Percentiles rank a stretch among this genome's conserved stretches.
Conservation (phyloP, 306 rosid species). For the Trifolium repens region DNA sequence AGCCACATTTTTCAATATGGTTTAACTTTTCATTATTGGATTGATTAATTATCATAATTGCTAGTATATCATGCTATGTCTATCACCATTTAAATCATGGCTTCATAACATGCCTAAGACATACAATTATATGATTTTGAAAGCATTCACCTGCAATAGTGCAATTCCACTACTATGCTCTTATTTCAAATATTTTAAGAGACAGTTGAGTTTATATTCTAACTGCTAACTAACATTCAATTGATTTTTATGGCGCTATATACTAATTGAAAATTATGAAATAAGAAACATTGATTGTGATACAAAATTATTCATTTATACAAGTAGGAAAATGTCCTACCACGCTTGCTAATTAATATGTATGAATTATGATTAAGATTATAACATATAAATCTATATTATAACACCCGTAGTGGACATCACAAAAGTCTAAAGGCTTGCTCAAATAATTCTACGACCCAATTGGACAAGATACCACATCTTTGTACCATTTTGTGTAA, state of each 20-base stretch:
- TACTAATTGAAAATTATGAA: conserved; percentile 19
- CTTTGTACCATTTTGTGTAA: conserved; percentile 9
- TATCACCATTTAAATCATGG: conserved; percentile 47
- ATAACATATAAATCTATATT: conserved; percentile 10
- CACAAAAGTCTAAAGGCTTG: conserved; percentile 40
- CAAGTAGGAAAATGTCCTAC: conserved; percentile 37
- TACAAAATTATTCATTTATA: conserved; percentile 37
- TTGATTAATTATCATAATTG: conserved; percentile 46
- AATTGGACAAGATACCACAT: conserved; percentile 37
- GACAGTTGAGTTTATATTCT: conserved; percentile 30
- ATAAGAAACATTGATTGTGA: conserved; percentile 38
- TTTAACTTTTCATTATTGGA: conserved; percentile 17
- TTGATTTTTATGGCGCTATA: neutral
- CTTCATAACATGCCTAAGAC: conserved; percentile 71
- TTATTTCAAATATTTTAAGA: conserved; percentile 3
- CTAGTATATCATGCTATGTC: conserved; percentile 53
- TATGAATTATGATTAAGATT: conserved; percentile 23
- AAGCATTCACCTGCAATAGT: conserved; percentile 31
- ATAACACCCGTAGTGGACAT: conserved; percentile 35
- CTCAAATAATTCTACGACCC: conserved; percentile 40
- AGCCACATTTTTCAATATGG: neutral
- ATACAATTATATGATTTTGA: conserved; percentile 47
- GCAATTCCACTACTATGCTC: conserved; percentile 30
- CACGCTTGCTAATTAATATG: conserved; percentile 41
- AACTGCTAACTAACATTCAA: conserved; percentile 30